Evolutionary conservation across 805 yeast species (phyloP), one percentile per base, ranked within the genome.

Genomic region (Starmera amethionina): DNA sequence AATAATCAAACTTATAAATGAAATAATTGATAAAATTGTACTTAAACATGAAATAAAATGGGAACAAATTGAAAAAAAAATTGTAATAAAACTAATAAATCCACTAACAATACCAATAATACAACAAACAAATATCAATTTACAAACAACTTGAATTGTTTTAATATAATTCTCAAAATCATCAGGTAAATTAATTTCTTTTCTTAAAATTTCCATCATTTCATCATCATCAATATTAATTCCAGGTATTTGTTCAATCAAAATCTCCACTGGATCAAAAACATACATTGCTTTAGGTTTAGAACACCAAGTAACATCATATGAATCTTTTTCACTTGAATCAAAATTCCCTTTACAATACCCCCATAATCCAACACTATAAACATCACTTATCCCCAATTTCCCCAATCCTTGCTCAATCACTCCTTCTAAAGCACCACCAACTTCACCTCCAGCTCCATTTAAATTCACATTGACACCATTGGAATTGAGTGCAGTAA

Each of bases 281-380:
- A 64, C 58, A 56, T 67, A 84, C 47, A 76, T 75, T 3, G 75
- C 64, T 42, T 64, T 58, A 16, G 89, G 75, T 9, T 64, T 51
- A 13, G 73, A 62, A 58, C 94, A 84, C 54, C 63, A 64, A 4
- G 67, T 62, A 46, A 67, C 65, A 38, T 64, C 41, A 34, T 56
- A 50, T 32, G 42, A 42, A 28, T 54, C 50, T 29, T 38, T 36
- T 4, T 13, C 5, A 32, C 48, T 15, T 5, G 11, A 11, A 29
- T 22, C 25, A 10, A 32, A 38, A 13, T 39, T 47, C 18, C 78
- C 81, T 40, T 63, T 50, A 57, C 88, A 80, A 59, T 75, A 79
- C 19, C 82, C 81, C 74, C 82, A 79, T 48, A 75, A 59, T 31
- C 85, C 83, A 30, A 77, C 61, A 13, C 73, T 66, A 47, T 73